These are phyloP conservation scores for Papiliotrema nemorosa DNA, from an alignment of 1,284 basidiomycete genomes.

Conservation along the genomic window DNA sequence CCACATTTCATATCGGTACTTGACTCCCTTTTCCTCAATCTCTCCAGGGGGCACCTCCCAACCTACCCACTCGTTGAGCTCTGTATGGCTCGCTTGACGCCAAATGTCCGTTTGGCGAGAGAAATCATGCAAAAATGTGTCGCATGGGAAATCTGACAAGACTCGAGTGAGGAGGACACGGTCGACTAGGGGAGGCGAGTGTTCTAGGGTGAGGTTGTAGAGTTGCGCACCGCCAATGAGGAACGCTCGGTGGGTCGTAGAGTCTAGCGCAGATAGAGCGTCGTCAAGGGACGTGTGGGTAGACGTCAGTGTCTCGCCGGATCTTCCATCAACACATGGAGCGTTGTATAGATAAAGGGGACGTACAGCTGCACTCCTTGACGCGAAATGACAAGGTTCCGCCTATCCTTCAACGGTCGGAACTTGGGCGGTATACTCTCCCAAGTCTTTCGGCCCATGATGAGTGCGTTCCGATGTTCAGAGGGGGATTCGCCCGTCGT, in stretches of 20 bases:
- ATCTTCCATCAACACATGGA: too few species aligned
- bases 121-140: slow-evolving; percentile 81
- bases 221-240: slow-evolving; percentile 87
- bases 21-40: slow-evolving; percentile 73
- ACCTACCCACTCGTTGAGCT: slow-evolving; percentile 70
- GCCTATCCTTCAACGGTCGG: slow-evolving; percentile 71
- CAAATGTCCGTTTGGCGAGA: slow-evolving; percentile 49
- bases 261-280: slow-evolving; percentile 33
- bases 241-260: slow-evolving; percentile 54
- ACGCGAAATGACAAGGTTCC: slow-evolving; percentile 78
- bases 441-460: slow-evolving; percentile 99
- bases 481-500: slow-evolving; percentile 37
- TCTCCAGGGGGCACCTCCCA: slow-evolving; percentile 70
- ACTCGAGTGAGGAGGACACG: slow-evolving; percentile 85
- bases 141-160: slow-evolving; percentile 72
- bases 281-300: slow-evolving; percentile 34
- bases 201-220: slow-evolving; percentile 65
- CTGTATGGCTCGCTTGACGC: slow-evolving; percentile 59
- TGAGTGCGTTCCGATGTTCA: slow-evolving; percentile 63
- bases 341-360: too few species aligned
- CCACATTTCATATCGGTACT: slow-evolving; percentile 94
- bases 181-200: slow-evolving; percentile 59
- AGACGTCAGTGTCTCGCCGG: slow-evolving; percentile 14
- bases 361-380: slow-evolving; percentile 64
- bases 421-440: slow-evolving; percentile 90